phyloP scores from a whole-genome alignment of 2,329 filamentous ascomycete genomes.

The Mycosphaerella arachidis region DNA sequence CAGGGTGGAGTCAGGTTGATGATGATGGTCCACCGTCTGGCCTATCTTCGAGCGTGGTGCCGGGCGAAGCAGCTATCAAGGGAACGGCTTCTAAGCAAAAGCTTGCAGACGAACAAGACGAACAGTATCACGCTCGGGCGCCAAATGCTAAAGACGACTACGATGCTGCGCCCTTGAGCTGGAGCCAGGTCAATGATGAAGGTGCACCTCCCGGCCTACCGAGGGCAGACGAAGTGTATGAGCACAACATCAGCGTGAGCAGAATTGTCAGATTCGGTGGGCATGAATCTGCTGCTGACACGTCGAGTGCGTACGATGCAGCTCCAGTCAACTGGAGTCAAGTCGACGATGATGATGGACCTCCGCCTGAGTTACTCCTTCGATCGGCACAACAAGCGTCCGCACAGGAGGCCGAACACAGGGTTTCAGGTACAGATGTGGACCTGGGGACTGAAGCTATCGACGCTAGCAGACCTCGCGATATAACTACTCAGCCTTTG shows the following conservation, averaged over 20 bases:
- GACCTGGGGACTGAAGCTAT: too few relatives aligned
- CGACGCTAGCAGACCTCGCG: too few relatives aligned
- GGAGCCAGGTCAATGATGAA: neutral
- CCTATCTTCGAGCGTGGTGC: neutral
- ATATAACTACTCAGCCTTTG: too few relatives aligned
- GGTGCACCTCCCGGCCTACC: neutral
- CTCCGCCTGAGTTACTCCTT: neutral
- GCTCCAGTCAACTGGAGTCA: neutral
- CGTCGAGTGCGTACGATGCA: neutral
- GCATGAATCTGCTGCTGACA: neutral
- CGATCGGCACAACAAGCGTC: neutral
- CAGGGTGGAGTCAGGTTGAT: neutral
- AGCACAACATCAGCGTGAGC: neutral
- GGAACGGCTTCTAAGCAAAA: neutral
- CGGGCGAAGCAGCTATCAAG: neutral
- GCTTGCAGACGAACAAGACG: neutral
- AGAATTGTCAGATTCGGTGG: neutral
- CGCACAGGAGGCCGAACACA: neutral
- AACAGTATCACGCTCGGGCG: neutral
- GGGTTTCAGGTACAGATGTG: too few relatives aligned
- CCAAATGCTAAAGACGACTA: neutral
- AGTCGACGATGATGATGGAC: neutral
- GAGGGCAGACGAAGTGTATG: neutral
- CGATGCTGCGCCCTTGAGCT: neutral
- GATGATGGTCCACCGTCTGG: neutral